Percentiles rank a stretch among this genome's conserved stretches.
Evolutionary conservation across 805 yeast genomes (phyloP).

Genomic region (Starmera quercuum): DNA sequence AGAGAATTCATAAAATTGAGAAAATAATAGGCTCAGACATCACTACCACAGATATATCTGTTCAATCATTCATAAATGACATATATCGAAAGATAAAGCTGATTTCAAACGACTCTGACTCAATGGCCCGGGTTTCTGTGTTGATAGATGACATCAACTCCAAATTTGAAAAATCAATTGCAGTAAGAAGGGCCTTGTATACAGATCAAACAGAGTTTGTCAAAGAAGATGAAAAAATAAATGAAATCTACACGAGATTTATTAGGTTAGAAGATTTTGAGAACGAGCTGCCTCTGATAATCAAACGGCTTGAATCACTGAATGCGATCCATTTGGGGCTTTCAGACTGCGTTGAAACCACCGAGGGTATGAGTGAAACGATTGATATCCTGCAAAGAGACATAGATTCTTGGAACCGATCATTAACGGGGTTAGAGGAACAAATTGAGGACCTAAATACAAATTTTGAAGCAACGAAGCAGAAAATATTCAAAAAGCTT

Average conservation of each 20-base stretch:
- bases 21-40: conserved; percentile 1
- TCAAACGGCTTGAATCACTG: conserved; percentile 19
- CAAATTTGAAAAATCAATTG: conserved; percentile 20
- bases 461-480: conserved; percentile 10
- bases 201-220: conserved; percentile 11
- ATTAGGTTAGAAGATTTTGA: conserved; percentile 10
- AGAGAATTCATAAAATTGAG: conserved; percentile 3
- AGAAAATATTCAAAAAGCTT: not conserved
- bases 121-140: conserved; percentile 12
- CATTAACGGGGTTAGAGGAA: conserved; percentile 13
- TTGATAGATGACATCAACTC: conserved; percentile 18
- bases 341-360: conserved; percentile 10
- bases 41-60: not conserved
- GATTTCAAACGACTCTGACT: conserved; percentile 17
- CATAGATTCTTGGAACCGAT: conserved; percentile 20
- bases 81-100: conserved; percentile 21
- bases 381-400: conserved; percentile 16
- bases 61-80: conserved; percentile 15
- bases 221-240: conserved; percentile 17
- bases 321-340: conserved; percentile 16
- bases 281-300: conserved; percentile 18
- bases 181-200: conserved; percentile 13
- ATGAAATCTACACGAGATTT: conserved; percentile 16
- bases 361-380: conserved; percentile 12
- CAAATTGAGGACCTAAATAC: conserved; percentile 13